Conservation (phyloP, 345 rosid genomes). For the Acer campestre region DNA sequence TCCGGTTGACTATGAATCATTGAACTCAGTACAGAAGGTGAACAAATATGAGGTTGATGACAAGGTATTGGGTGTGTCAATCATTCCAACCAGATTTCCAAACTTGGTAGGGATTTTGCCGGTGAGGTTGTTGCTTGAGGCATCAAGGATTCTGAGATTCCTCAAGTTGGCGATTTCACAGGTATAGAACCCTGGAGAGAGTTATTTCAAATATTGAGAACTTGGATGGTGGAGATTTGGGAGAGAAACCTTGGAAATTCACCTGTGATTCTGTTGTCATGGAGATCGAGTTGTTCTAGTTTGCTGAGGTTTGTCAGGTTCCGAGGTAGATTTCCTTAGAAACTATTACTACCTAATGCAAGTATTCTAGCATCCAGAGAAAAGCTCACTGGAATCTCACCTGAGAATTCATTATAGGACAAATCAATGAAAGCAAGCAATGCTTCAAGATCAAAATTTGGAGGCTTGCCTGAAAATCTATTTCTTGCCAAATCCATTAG, state of each 20-base stretch:
- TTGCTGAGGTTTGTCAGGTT: slow-evolving; percentile 31
- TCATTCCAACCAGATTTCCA: slow-evolving; percentile 34
- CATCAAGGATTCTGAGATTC: slow-evolving; percentile 36
- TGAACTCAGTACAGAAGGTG: slow-evolving; percentile 23
- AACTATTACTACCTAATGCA: slow-evolving; percentile 28
- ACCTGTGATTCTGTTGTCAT: slow-evolving; percentile 39
- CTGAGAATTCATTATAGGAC: slow-evolving; percentile 37
- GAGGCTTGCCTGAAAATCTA: slow-evolving; percentile 33
- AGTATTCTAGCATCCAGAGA: slow-evolving; percentile 26
- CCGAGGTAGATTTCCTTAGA: slow-evolving; percentile 31
- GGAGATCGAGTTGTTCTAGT: slow-evolving; percentile 36
- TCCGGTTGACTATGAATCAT: slow-evolving; percentile 33
- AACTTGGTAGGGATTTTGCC: slow-evolving; percentile 29
- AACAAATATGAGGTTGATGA: slow-evolving; percentile 17
- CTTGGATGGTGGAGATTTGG: slow-evolving; percentile 29
- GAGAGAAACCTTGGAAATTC: slow-evolving; percentile 32
- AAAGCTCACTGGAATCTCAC: slow-evolving; percentile 34
- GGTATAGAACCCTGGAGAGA: slow-evolving; percentile 29
- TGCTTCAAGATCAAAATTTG: slow-evolving; percentile 22
- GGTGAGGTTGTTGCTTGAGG: slow-evolving; percentile 32
- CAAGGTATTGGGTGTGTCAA: slow-evolving; percentile 17
- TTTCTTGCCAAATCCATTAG: slow-evolving; percentile 35
- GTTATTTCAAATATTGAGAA: slow-evolving; percentile 33
- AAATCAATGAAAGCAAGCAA: slow-evolving; percentile 32
- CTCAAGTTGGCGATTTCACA: slow-evolving; percentile 23